phyloP scores from a whole-genome alignment of 192 early-diverging fungal species.

The Backusella circina region DNA sequence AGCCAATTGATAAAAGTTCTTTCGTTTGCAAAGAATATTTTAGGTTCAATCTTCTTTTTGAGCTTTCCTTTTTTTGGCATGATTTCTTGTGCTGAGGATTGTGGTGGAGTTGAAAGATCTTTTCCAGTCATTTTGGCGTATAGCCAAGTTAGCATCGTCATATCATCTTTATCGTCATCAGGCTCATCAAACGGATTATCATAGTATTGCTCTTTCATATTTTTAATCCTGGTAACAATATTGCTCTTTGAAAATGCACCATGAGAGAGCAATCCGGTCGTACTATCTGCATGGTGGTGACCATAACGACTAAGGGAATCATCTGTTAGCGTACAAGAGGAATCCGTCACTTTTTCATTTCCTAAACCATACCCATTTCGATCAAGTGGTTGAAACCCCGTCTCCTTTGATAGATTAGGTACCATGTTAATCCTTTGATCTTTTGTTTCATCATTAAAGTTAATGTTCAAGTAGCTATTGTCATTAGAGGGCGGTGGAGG shows the following conservation, averaged over 20 bases:
- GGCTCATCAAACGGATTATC: background rate
- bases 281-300: background rate
- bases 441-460: background rate
- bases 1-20: conserved; percentile 83
- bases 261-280: background rate
- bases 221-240: background rate
- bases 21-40: conserved; percentile 88
- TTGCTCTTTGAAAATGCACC: background rate
- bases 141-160: background rate
- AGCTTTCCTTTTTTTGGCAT: conserved; percentile 6
- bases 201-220: background rate
- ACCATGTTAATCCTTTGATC: background rate
- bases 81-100: conserved; percentile 7
- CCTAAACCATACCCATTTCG: background rate
- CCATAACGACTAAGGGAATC: background rate
- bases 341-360: background rate
- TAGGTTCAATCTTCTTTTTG: conserved; percentile 41
- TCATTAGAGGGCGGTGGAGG: background rate
- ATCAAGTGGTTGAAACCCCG: background rate
- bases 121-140: background rate
- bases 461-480: background rate
- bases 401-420: background rate
- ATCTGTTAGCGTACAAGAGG: conserved; percentile 1
- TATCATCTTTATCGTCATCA: background rate
- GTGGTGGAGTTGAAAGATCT: background rate